Base-by-base conservation (phyloP, 2,329 filamentous ascomycete genomes). In the Orbilia javanica region DNA sequence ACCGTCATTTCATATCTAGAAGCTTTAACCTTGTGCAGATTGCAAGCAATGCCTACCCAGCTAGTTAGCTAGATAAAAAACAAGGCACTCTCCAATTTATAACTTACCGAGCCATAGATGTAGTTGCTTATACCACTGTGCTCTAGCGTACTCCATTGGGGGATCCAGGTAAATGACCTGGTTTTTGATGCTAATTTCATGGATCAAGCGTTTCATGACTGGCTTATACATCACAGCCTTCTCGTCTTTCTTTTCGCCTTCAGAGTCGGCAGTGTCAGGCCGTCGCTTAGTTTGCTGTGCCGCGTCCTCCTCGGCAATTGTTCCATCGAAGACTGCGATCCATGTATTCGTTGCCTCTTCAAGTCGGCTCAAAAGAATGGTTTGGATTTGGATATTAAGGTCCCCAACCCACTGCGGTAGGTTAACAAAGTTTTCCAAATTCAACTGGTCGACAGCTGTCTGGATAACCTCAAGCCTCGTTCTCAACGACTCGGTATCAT, bases 141-240 rank as follows among this genome's bases (percentile, higher is more conserved):
- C 94, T 80, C 94, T 90, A 15, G 96, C 94, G 83, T 91, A 96
- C 83, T 97, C 94, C 64, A 98, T 87, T 4, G 96, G 96, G 3
- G 96, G 96, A 66, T 97, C 96, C 27, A 99, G 89, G 82, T 97
- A 97, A 81, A 99, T 97, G 80, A 97, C 92, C 84, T 99, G 96
- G 82, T 98, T 98, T 34, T 93, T 92, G 93, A 99, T 99, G 4
- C 93, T 96, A 68, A 99, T 91, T 83, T 99, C 96, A 81, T 97
- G 93, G 15, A 96, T 88, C 25, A 97, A 88, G 31, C 88, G 89
- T 81, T 89, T 90, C 85, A 97, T 90, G 2, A 87, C 87, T 0
- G 93, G 93, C 2, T 89, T 87, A 34, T 85, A 85, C 80, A 86
- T 87, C 52, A 81, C 80, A 60, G n/a, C 68, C 60, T 85, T 75